These are phyloP conservation scores for Alnus rubra DNA, from an alignment of 306 rosid genomes.

Conservation along the genomic window DNA sequence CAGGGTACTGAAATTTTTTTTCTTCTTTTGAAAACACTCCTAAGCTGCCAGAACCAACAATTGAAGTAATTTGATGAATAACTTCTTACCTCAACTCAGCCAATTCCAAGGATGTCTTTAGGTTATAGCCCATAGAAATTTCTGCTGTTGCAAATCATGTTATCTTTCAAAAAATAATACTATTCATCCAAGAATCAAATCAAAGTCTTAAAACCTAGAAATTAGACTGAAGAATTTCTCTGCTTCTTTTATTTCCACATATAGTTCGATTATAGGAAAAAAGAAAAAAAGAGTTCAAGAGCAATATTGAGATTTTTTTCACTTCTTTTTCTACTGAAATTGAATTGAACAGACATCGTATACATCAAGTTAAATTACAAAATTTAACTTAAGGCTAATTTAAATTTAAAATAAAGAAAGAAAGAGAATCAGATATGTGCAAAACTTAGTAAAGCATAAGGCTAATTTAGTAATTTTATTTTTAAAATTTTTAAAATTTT, in stretches of 20 bases:
- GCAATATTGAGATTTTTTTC: background rate
- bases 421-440: no score
- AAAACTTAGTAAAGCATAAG: no score
- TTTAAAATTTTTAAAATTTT: no score
- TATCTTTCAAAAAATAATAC: background rate
- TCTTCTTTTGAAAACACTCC: no score
- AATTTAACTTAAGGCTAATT: background rate
- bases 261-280: background rate
- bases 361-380: background rate
- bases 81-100: conserved; percentile 9
- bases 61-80: background rate
- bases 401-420: no score
- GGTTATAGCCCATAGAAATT: background rate
- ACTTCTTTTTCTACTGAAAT: background rate
- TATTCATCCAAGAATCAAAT: no score
- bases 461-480: no score
- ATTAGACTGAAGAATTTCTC: background rate
- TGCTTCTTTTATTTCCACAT: background rate
- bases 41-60: background rate
- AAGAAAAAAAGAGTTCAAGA: no score
- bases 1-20: no score
- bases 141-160: background rate
- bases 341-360: background rate
- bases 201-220: background rate
- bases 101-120: background rate